These are phyloP conservation scores for Globisporangium orthogonon DNA, from an alignment of 352 stramenopile genomes.

Conservation along the genomic window DNA sequence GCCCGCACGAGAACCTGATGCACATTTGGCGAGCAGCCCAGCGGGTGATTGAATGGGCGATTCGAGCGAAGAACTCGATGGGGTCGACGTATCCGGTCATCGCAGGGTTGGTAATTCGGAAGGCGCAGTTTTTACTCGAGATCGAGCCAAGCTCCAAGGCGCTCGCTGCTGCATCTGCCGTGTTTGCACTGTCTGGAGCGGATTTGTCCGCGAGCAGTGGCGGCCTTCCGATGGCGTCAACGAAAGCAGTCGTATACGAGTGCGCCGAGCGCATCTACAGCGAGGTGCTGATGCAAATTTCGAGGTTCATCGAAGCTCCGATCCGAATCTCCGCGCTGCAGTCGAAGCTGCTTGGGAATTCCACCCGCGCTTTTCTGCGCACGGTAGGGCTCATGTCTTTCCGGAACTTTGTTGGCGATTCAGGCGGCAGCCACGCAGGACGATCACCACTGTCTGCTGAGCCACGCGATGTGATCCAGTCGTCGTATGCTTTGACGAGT, in stretches of 20 bases:
- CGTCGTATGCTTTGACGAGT: conserved; percentile 63
- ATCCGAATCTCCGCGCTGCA: conserved; percentile 73
- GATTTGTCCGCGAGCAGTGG: conserved; percentile 13
- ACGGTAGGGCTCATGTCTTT: conserved; percentile 77
- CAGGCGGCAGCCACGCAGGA: conserved; percentile 22
- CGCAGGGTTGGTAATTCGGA: conserved; percentile 73
- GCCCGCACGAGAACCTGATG: conserved; percentile 86
- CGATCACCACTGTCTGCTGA: conserved; percentile 31
- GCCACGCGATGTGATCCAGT: conserved; percentile 53
- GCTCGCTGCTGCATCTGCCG: conserved; percentile 56
- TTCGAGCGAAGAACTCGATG: conserved; percentile 86
- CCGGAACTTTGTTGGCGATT: conserved; percentile 66
- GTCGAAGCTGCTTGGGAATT: conserved; percentile 66
- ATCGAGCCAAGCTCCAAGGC: conserved; percentile 75
- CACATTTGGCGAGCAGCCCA: conserved; percentile 87
- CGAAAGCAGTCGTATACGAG: conserved; percentile 60
- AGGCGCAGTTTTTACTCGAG: conserved; percentile 78
- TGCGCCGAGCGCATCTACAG: conserved; percentile 79
- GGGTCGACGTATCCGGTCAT: conserved; percentile 78
- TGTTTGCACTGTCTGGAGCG: conserved; percentile 41
- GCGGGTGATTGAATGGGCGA: conserved; percentile 85
- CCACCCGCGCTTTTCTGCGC: conserved; percentile 66
- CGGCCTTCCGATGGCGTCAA: conserved; percentile 24
- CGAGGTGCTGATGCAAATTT: conserved; percentile 79
- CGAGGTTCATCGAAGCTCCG: conserved; percentile 71